These are phyloP conservation scores for Trifolium fragiferum DNA, from an alignment of 306 rosid species.

Conservation along the genomic window DNA sequence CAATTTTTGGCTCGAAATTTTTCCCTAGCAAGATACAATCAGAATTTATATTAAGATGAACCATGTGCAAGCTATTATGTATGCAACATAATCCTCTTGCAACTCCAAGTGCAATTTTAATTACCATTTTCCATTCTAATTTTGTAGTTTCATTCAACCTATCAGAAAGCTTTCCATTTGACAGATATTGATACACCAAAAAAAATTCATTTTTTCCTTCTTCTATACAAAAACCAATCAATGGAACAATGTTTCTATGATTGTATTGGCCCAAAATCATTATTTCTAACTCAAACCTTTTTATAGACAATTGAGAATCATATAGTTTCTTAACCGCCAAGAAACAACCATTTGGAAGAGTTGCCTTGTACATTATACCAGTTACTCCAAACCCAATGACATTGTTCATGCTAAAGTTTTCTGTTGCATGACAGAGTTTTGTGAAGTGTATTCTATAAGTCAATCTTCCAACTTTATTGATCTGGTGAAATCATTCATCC, in stretches of 20 bases:
- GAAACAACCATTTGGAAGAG: constrained; percentile 7
- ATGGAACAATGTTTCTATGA: constrained; percentile 36
- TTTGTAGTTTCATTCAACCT: constrained; percentile 19
- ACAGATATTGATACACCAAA: constrained; percentile 39
- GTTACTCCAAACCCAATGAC: constrained; percentile 40
- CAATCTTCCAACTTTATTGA: constrained; percentile 15
- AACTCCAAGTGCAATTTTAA: constrained; percentile 46
- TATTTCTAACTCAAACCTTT: constrained; percentile 26
- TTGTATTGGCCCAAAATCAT: constrained; percentile 22
- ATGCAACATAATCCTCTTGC: constrained; percentile 50
- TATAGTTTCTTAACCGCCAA: constrained; percentile 42
- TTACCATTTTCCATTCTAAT: constrained; percentile 10
- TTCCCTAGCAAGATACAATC: constrained; percentile 39
- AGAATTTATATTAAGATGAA: constrained; percentile 16
- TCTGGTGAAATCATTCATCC: neutral
- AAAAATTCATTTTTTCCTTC: constrained; percentile 24
- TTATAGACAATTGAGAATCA: neutral
- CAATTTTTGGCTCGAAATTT: constrained; percentile 45
- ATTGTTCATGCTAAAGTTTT: constrained; percentile 30
- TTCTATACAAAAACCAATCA: constrained; percentile 33
- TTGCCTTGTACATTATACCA: constrained; percentile 45
- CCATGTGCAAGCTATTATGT: constrained; percentile 38
- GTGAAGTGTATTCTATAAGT: constrained; percentile 15
- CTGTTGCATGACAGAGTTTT: constrained; percentile 32
- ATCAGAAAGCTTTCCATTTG: constrained; percentile 48